Percentiles rank a stretch among this genome's conserved stretches.
These are phyloP conservation scores for Globisporangium paroecandrum DNA, from an alignment of 352 stramenopile genomes.

Conservation along the genomic window DNA sequence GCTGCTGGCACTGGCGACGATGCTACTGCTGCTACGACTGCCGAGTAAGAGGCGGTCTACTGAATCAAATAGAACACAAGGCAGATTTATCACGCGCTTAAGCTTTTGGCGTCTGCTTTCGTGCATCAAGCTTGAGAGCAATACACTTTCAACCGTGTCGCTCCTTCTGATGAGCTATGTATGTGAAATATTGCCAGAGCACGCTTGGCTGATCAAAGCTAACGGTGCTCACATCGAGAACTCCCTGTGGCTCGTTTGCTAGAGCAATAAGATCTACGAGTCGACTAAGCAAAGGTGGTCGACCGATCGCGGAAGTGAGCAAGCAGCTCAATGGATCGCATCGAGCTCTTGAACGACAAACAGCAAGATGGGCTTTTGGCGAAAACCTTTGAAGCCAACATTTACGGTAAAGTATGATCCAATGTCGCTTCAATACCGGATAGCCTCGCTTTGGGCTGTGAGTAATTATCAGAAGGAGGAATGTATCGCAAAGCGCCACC, in stretches of 20 bases:
- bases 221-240: neutral
- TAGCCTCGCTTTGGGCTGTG: neutral
- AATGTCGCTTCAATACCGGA: neutral
- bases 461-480: neutral
- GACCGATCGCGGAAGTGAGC: neutral
- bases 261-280: neutral
- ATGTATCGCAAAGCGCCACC: neutral
- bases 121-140: neutral
- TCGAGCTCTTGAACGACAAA: too few relatives aligned
- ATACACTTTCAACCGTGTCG: neutral
- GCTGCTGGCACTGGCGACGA: neutral
- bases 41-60: neutral
- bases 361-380: too few relatives aligned
- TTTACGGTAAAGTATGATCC: neutral
- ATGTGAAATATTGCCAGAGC: neutral
- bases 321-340: neutral
- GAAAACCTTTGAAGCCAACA: neutral
- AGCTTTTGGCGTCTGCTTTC: neutral
- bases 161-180: neutral
- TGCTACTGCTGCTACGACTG: neutral
- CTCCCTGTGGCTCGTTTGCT: neutral
- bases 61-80: slow-evolving; percentile 6
- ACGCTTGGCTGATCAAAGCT: neutral
- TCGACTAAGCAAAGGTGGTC: neutral
- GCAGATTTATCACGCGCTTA: neutral